Evolutionary conservation across 2,329 filamentous ascomycete genomes (phyloP).

Genomic region (Lachnum nothofagi): DNA sequence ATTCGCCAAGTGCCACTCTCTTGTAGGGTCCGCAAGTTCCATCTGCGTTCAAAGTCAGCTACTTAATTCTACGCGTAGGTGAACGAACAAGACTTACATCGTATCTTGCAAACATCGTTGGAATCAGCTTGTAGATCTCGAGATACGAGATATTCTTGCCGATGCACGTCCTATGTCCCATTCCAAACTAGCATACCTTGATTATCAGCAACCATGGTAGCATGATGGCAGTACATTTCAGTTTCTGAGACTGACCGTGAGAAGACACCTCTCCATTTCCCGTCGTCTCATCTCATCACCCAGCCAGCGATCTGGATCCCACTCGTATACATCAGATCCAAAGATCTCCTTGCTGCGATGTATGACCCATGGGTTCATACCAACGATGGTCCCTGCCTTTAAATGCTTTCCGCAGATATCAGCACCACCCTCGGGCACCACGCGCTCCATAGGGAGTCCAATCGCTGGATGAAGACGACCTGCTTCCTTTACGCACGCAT

Average conservation of each 20-base stretch:
- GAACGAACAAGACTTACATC: neutral
- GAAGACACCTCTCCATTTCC: constrained; percentile 25
- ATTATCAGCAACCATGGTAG: constrained; percentile 12
- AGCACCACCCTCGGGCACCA: constrained; percentile 41
- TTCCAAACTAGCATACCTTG: constrained; percentile 37
- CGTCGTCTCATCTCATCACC: constrained; percentile 29
- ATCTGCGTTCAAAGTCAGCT: neutral
- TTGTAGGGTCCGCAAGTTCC: neutral
- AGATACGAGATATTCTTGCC: constrained; percentile 38
- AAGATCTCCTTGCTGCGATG: constrained; percentile 39
- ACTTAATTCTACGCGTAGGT: neutral
- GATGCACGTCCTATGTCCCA: constrained; percentile 39
- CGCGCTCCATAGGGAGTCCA: constrained; percentile 44
- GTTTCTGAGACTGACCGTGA: constrained; percentile 26
- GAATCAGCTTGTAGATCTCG: constrained; percentile 43
- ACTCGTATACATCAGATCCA: constrained; percentile 41
- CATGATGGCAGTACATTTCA: neutral
- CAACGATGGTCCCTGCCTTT: constrained; percentile 36
- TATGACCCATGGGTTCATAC: constrained; percentile 39
- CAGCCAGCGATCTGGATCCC: constrained; percentile 47
- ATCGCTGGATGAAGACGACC: constrained; percentile 47
- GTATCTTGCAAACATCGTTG: neutral
- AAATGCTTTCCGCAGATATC: constrained; percentile 35
- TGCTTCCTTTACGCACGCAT: constrained; percentile 36
- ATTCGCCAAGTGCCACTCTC: neutral